Base-by-base conservation (phyloP, 2,329 filamentous ascomycete species). In the Stachybotrys chlorohalonatus region DNA sequence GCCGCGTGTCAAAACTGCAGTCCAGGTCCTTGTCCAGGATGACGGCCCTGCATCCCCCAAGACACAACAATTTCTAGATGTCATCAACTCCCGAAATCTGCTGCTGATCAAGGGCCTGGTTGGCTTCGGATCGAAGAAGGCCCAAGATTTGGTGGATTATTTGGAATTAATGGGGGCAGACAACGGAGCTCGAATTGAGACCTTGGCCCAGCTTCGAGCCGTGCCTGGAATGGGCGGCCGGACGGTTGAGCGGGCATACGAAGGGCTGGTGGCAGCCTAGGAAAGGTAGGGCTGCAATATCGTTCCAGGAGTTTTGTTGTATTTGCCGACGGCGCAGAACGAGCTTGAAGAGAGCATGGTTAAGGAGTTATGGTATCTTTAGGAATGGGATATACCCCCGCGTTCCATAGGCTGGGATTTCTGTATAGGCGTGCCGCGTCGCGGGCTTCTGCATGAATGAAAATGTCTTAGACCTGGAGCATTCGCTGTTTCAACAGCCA, bases 91-190 rank as follows among this genome's bases (percentile, higher is more conserved):
- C 17, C 79, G 85, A 51, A 84, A 91, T 57, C 70, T 86, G 16
- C 73, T 73, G 13, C 75, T 81, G 64, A 90, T 91, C 68, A 81
- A 80, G 62, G 72, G 81, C 3, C 75, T 91, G 1, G 83, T 83
- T 46, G 87, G 87, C 2, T 84, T 91, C 11, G 88, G 87, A 0
- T 76, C 82, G 1, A 90, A 90, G 73, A 87, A 85, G 67, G 87
- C 87, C 0, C 72, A 75, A 47, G 82, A 84, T 58, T 66, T 85
- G 39, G 76, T 85, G 6, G 78, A 82, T 52, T 78, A 78, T 58
- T 65, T 85, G n/a, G 76, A 77, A 49, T 62, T 75, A 17, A 69
- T 73, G 56, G 61, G 58, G n/a, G 66, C 64, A 8, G 70, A 75
- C 36, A 73, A 73, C 6, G 70, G 68, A 5, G 69, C 70, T 1